Conservation (phyloP, 768 basidiomycete genomes). For the Daedaleopsis nitida region DNA sequence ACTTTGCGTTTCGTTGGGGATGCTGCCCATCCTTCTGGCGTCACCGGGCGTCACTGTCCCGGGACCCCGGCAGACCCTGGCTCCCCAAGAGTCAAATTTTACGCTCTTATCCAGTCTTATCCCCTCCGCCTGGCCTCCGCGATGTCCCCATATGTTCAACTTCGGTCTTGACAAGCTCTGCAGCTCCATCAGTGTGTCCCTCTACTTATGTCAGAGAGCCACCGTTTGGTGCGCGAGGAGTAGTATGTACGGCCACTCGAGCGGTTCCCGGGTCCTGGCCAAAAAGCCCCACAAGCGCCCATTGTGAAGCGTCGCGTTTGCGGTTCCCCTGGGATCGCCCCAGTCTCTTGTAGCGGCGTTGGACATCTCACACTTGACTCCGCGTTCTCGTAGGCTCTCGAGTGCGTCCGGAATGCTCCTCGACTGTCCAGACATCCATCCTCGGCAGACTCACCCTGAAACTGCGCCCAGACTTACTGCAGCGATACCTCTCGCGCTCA, state of each 20-base stretch:
- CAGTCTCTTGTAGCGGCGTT: too few species aligned
- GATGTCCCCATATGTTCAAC: neutral
- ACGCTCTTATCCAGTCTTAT: too few species aligned
- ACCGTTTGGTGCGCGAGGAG: neutral
- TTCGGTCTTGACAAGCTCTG: neutral
- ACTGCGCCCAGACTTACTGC: neutral
- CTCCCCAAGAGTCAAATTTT: conserved; percentile 11
- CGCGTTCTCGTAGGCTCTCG: conserved; percentile 11
- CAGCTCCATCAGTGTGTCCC: too few species aligned
- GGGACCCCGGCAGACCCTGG: conserved; percentile 19
- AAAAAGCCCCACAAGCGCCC: conserved; percentile 9
- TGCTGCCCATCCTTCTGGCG: conserved; percentile 3
- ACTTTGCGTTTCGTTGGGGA: conserved; percentile 18
- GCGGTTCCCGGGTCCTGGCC: conserved; percentile 18
- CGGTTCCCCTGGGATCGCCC: too few species aligned
- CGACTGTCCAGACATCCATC: neutral
- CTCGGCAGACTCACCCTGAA: neutral
- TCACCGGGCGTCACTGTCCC: neutral
- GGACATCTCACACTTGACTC: too few species aligned
- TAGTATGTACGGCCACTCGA: neutral
- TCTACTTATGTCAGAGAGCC: neutral
- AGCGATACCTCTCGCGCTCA: neutral
- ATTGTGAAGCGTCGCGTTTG: too few species aligned
- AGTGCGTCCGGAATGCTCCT: conserved; percentile 6
- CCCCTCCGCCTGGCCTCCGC: neutral